Conservation (phyloP, 208 protist genomes). For the Phytomonas sp. region DNA sequence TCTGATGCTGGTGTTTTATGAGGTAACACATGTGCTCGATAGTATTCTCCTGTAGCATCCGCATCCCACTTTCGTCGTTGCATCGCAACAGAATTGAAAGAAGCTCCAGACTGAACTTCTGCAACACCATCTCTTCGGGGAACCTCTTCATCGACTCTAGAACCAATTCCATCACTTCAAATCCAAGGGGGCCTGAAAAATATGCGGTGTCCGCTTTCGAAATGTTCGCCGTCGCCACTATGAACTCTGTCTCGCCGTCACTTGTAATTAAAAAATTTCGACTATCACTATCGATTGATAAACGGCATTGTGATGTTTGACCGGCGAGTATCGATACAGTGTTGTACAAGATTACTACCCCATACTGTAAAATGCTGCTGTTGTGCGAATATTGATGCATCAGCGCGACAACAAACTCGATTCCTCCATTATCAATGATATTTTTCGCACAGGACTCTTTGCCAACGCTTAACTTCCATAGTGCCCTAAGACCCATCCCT, state of each 20-base stretch:
- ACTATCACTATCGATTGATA: neutral
- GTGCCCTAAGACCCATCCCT: slow-evolving; percentile 41
- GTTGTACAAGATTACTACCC: slow-evolving; percentile 72
- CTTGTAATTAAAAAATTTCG: neutral
- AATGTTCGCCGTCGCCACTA: slow-evolving; percentile 11
- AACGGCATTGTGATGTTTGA: neutral
- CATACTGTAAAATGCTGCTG: slow-evolving; percentile 58
- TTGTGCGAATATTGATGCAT: slow-evolving; percentile 60
- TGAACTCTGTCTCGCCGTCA: slow-evolving; percentile 16
- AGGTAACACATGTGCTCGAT: slow-evolving; percentile 54
- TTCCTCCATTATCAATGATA: slow-evolving; percentile 40
- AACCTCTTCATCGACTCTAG: slow-evolving; percentile 44
- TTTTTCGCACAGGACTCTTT: slow-evolving; percentile 26
- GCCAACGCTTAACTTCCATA: slow-evolving; percentile 79
- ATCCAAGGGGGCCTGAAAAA: slow-evolving; percentile 30
- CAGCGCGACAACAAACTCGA: slow-evolving; percentile 35
- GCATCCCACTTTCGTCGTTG: slow-evolving; percentile 33
- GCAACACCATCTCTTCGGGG: slow-evolving; percentile 48
- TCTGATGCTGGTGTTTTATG: slow-evolving; percentile 39
- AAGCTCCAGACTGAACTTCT: slow-evolving; percentile 81
- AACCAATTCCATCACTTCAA: slow-evolving; percentile 34
- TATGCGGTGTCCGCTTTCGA: slow-evolving; percentile 10
- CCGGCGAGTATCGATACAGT: neutral
- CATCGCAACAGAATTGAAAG: slow-evolving; percentile 47
- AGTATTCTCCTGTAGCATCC: slow-evolving; percentile 34